These are phyloP conservation scores for Tremella mesenterica DNA, from an alignment of 768 basidiomycete species.

Conservation along the genomic window DNA sequence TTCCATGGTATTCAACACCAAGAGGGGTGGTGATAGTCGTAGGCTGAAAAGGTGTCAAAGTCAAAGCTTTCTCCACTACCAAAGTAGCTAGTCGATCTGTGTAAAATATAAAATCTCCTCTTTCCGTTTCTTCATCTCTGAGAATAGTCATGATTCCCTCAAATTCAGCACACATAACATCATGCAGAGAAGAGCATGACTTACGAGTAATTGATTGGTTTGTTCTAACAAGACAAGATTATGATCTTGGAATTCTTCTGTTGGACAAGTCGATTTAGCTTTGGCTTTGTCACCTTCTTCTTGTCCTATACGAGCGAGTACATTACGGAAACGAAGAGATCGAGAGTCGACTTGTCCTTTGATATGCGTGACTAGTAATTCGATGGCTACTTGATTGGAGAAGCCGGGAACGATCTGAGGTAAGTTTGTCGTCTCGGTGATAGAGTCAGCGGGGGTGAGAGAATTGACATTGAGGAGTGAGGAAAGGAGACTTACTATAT, in stretches of 20 bases:
- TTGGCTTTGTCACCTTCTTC: constrained; percentile 14
- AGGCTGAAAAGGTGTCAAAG: constrained; percentile 63
- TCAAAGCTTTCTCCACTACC: constrained; percentile 74
- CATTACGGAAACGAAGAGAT: constrained; percentile 60
- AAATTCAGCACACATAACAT: constrained; percentile 1
- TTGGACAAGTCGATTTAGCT: constrained; percentile 17
- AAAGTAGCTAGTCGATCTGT: constrained; percentile 76
- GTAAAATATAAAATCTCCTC: constrained; percentile 89
- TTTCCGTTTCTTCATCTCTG: constrained; percentile 59
- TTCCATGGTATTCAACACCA: constrained; percentile 53
- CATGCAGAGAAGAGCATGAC: constrained; percentile 8
- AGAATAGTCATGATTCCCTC: constrained; percentile 86
- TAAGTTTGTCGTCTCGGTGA: background rate
- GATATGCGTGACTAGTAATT: constrained; percentile 85
- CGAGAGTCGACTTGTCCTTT: constrained; percentile 73
- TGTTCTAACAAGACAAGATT: constrained; percentile 62
- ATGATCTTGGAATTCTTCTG: constrained; percentile 3
- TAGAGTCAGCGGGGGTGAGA: too few relatives aligned
- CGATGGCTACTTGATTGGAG: constrained; percentile 81
- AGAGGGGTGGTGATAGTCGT: constrained; percentile 60
- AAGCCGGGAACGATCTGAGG: constrained; percentile 86
- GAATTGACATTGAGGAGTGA: too few relatives aligned
- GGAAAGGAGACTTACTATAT: constrained; percentile 68
- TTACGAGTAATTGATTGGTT: constrained; percentile 70
- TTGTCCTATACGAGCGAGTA: constrained; percentile 53